Base-by-base conservation (phyloP, 805 yeast species). In the Saturnispora sekii region DNA sequence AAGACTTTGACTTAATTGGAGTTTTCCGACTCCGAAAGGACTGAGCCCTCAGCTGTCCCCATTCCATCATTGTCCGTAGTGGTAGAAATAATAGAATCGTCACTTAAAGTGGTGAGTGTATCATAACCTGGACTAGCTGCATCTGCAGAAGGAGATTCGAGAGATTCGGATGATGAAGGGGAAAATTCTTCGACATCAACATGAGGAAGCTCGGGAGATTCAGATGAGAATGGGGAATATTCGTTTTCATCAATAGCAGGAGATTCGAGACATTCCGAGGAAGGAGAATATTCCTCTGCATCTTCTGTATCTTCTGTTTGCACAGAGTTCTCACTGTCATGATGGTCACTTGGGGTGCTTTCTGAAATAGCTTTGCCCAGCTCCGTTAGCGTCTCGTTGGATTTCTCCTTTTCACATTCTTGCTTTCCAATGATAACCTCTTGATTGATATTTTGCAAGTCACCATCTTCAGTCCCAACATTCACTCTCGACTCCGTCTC, bases 11-110 rank as follows among this genome's bases (percentile, higher is more conserved):
- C 18, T 40, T 21, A 29, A 7, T 18, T 32, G 17, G 43, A 43
- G 6, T 26, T 31, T 36, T 43, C 45, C 6, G 41, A 36, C 17
- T 43, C 45, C 3, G 45, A 43, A 9, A 43, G 32, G 12, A 43
- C 38, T 3, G 45, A 43, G 5, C 36, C 45, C 2, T 43, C 45
- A 5, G n/a, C 30, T 12, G 10, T 30, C 11, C 11, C 37, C 16
- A 18, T 32, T 2, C 21, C 28, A 9, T 36, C 41, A 10, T 37
- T 36, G 16, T 43, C 45, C 14, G 45, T 43, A n/a, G 37, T 43
- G 5, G 45, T 36, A 10, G 35, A 29, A 31, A 43, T 43, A 21
- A 43, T 43, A 26, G 45, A 43, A 8, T 29, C 41, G 10, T 36
- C 34, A 17, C 45, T 43, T 5, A 33, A 30, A 5, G 45, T 43